These are phyloP conservation scores for Globisporangium polare DNA, from an alignment of 352 stramenopile species.

Conservation along the genomic window DNA sequence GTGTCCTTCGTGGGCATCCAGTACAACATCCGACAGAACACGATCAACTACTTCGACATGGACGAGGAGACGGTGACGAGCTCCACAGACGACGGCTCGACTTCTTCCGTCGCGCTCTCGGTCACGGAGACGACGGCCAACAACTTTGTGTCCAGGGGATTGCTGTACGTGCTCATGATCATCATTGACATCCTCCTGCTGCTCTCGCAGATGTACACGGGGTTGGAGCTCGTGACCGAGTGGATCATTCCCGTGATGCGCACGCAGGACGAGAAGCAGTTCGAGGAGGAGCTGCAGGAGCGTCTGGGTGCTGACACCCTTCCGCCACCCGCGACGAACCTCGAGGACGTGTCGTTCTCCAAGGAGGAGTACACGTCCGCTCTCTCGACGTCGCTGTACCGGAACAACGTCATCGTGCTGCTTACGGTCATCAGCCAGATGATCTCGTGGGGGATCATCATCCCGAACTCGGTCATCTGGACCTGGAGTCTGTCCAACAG, in stretches of 20 bases:
- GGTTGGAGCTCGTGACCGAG: constrained; percentile 14
- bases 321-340: not conserved
- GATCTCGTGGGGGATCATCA: constrained; percentile 51
- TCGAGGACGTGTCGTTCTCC: constrained; percentile 3
- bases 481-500: constrained; percentile 28
- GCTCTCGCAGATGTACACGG: constrained; percentile 21
- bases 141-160: constrained; percentile 20
- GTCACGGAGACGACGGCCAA: constrained; percentile 15
- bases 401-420: constrained; percentile 27
- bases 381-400: constrained; percentile 36
- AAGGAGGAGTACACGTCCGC: constrained; percentile 15
- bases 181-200: constrained; percentile 20
- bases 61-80: not conserved
- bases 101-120: not conserved
- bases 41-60: constrained; percentile 14
- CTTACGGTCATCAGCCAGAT: constrained; percentile 24
- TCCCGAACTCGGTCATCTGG: constrained; percentile 49
- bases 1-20: constrained; percentile 13
- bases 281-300: constrained; percentile 2
- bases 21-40: constrained; percentile 22
- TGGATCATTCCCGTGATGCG: constrained; percentile 19
- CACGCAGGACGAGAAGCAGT: constrained; percentile 10
- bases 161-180: constrained; percentile 25
- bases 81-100: not conserved
- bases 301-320: not conserved